Evolutionary conservation across 2,329 filamentous ascomycete species (phyloP).

Genomic region (Juglanconis sp.): DNA sequence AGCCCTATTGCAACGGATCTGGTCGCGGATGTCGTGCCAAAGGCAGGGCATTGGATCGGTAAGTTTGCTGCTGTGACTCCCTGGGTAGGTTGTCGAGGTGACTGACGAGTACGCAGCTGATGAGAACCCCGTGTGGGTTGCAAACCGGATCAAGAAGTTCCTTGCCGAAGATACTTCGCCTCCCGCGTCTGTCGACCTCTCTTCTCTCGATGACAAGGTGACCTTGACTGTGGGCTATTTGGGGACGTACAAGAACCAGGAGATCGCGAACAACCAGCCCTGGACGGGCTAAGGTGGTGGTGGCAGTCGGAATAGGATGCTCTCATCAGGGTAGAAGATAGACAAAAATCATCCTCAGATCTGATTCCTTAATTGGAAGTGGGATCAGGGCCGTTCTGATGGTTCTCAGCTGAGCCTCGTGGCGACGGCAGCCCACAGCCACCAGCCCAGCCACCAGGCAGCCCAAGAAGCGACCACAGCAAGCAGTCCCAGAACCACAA

Average conservation of each 20-base stretch:
- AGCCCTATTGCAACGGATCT: conserved; percentile 24
- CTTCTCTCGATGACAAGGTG: conserved; percentile 20
- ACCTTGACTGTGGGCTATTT: conserved; percentile 24
- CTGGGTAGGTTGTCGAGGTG: background rate
- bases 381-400: background rate
- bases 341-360: background rate
- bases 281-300: background rate
- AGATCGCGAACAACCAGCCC: background rate
- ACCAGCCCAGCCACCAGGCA: conserved; percentile 23
- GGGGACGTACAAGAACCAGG: conserved; percentile 21
- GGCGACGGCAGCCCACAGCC: conserved; percentile 12
- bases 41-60: conserved; percentile 38
- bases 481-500: conserved; percentile 44
- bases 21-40: conserved; percentile 30
- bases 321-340: background rate
- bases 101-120: conserved; percentile 17
- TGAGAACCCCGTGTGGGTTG: conserved; percentile 26
- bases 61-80: conserved; percentile 16
- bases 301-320: background rate
- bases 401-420: background rate
- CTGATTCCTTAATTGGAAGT: background rate
- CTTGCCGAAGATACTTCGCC: conserved; percentile 21
- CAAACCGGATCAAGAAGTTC: conserved; percentile 22
- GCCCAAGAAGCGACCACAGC: conserved; percentile 29
- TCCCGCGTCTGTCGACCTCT: conserved; percentile 19